Evolutionary conservation across 352 stramenopile species (phyloP), one percentile per base, ranked within the genome.

Genomic region (Pythium insidiosum): DNA sequence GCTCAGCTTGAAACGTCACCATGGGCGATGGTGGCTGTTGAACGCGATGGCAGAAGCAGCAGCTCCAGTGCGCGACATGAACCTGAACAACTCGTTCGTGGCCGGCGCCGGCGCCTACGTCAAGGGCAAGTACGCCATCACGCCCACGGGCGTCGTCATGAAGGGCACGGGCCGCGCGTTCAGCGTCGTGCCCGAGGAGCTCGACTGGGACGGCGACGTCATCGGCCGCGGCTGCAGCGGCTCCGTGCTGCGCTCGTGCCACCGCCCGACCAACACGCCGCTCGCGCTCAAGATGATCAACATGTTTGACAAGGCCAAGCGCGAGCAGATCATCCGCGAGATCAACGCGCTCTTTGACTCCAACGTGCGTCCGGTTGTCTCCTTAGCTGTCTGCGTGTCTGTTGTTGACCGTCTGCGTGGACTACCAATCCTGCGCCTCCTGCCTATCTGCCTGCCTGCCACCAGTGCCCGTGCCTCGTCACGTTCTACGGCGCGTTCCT

Each of bases 401-500:
- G n/a, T n/a, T n/a, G n/a, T n/a, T n/a, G n/a, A n/a, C n/a, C n/a
- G n/a, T n/a, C n/a, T n/a, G n/a, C n/a, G n/a, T n/a, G n/a, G n/a
- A n/a, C n/a, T n/a, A n/a, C n/a, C n/a, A n/a, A n/a, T n/a, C n/a
- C n/a, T n/a, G n/a, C n/a, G n/a, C n/a, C n/a, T n/a, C n/a, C n/a
- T n/a, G n/a, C n/a, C n/a, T n/a, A n/a, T n/a, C n/a, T n/a, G n/a
- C n/a, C n/a, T n/a, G n/a, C n/a, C n/a, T n/a, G n/a, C n/a, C n/a
- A 9, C 6, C 46, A 79, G 63, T 88, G 79, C 36, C 68, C 68
- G 23, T 84, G 74, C 43, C 76, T 97, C 22, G 82, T 97, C 29
- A 88, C 79, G 22, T 96, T 97, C 56, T 94, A 91, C 56, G 88
- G 88, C 11, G 86, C 88, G 5, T 96, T 96, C 51, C 72, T 95